These are phyloP conservation scores for Harringtonia aguacate DNA, from an alignment of 2,329 filamentous ascomycete species.

Conservation along the genomic window DNA sequence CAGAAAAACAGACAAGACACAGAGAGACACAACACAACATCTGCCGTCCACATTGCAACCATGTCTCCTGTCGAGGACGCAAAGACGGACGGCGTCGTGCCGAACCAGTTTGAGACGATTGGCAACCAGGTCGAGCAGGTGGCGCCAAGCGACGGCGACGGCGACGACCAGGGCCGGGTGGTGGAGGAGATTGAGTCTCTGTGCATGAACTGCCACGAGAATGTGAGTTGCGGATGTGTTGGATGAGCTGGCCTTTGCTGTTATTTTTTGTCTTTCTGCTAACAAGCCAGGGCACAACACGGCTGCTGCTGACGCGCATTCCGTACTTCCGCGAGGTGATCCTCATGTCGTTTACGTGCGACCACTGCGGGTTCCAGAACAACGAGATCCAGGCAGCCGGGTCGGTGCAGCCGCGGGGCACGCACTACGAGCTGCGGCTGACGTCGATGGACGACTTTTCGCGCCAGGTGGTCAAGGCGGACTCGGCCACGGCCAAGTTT, in stretches of 20 bases:
- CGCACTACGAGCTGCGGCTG: slow-evolving; percentile 72
- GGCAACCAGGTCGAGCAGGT: slow-evolving; percentile 49
- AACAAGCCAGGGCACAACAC: slow-evolving; percentile 51
- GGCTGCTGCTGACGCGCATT: slow-evolving; percentile 80
- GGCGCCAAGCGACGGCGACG: slow-evolving; percentile 19
- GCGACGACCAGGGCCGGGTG: slow-evolving; percentile 38
- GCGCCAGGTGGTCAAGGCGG: slow-evolving; percentile 85
- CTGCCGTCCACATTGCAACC: background rate
- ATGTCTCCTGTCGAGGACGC: slow-evolving; percentile 22
- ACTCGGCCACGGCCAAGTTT: slow-evolving; percentile 74
- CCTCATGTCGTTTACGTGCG: slow-evolving; percentile 92
- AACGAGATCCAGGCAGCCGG: slow-evolving; percentile 91
- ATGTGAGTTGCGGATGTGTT: no score
- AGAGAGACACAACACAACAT: background rate
- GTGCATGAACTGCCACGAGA: slow-evolving; percentile 78
- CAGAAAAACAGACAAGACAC: no score
- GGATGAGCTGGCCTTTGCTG: background rate
- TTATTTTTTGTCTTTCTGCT: background rate
- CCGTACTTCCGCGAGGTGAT: slow-evolving; percentile 97
- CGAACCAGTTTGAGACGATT: slow-evolving; percentile 49
- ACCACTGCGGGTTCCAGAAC: slow-evolving; percentile 81
- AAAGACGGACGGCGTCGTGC: slow-evolving; percentile 21
- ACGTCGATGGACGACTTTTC: slow-evolving; percentile 64
- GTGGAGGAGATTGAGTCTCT: slow-evolving; percentile 66
- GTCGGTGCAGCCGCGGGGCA: slow-evolving; percentile 80